phyloP scores from a whole-genome alignment of 164 flowering plant genomes.

The Piper longum region DNA sequence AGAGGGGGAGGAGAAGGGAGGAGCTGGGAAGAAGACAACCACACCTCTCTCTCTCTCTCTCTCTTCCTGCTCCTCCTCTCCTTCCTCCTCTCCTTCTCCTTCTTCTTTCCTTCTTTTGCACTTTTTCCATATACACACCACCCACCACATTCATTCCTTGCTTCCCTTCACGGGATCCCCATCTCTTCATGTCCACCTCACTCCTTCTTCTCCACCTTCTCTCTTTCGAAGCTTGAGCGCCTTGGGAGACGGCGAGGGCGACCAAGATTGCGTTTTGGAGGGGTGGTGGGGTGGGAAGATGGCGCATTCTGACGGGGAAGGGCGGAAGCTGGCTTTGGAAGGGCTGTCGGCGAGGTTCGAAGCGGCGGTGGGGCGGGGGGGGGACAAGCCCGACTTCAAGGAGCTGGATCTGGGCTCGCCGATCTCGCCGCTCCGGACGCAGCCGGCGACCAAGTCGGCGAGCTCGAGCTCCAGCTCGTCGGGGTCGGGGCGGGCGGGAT shows the following conservation, averaged over 20 bases:
- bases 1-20: conserved; percentile 1
- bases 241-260: background rate
- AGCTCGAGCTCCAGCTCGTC: conserved; percentile 64
- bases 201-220: background rate
- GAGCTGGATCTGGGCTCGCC: conserved; percentile 85
- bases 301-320: conserved; percentile 1
- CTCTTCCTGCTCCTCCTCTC: conserved; percentile 4
- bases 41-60: conserved; percentile 6
- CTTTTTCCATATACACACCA: conserved; percentile 1
- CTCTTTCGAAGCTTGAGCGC: background rate
- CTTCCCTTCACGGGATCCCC: conserved; percentile 78
- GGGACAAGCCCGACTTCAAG: conserved; percentile 65
- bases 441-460: conserved; percentile 23
- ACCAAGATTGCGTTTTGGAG: background rate
- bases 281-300: background rate
- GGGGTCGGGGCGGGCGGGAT: conserved; percentile 25
- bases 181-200: conserved; percentile 12
- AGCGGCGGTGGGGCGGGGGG: conserved; percentile 20
- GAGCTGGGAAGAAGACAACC: background rate
- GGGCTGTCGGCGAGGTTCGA: conserved; percentile 36
- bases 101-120: background rate
- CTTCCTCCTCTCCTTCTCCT: background rate
- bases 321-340: conserved; percentile 9
- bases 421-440: conserved; percentile 53
- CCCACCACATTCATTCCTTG: conserved; percentile 51